Evolutionary conservation across 805 yeast genomes (phyloP).

Genomic region (Kockiozyma suomiensis): DNA sequence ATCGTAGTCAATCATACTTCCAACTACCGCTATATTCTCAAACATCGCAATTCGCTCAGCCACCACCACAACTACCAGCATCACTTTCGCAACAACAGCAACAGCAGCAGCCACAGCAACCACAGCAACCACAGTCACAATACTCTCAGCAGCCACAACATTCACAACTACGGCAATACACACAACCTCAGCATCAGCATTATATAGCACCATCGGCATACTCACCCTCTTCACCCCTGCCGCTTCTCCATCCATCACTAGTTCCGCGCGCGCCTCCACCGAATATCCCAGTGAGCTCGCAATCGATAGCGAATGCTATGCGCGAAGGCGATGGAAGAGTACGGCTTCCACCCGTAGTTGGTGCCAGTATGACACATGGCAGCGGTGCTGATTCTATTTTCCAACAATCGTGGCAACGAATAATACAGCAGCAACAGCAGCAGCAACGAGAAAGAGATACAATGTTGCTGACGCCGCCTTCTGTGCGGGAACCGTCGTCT

Average conservation of each 20-base stretch:
- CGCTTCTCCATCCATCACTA: background rate
- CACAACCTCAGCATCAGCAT: background rate
- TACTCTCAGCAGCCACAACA: constrained; percentile 16
- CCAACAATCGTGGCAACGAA: background rate
- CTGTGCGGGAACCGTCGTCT: background rate
- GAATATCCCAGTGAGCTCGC: background rate
- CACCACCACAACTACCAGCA: background rate
- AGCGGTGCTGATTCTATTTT: constrained; percentile 8
- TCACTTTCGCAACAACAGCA: background rate
- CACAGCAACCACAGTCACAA: constrained; percentile 5
- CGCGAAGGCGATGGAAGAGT: constrained; percentile 18
- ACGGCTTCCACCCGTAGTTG: constrained; percentile 23
- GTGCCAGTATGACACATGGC: background rate
- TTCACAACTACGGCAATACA: constrained; percentile 2
- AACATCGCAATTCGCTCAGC: background rate
- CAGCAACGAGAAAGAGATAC: background rate
- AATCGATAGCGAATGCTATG: background rate
- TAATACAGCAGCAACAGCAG: background rate
- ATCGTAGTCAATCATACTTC: too few relatives aligned
- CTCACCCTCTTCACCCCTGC: background rate
- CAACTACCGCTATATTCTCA: background rate
- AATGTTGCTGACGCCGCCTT: background rate
- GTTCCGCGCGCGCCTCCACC: constrained; percentile 4
- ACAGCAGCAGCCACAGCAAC: constrained; percentile 18
- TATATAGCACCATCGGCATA: background rate